Percentiles rank a stretch among this genome's conserved stretches.
These are phyloP conservation scores for Penicillium dipodomyicola DNA, from an alignment of 495 filamentous ascomycete genomes.

Conservation along the genomic window DNA sequence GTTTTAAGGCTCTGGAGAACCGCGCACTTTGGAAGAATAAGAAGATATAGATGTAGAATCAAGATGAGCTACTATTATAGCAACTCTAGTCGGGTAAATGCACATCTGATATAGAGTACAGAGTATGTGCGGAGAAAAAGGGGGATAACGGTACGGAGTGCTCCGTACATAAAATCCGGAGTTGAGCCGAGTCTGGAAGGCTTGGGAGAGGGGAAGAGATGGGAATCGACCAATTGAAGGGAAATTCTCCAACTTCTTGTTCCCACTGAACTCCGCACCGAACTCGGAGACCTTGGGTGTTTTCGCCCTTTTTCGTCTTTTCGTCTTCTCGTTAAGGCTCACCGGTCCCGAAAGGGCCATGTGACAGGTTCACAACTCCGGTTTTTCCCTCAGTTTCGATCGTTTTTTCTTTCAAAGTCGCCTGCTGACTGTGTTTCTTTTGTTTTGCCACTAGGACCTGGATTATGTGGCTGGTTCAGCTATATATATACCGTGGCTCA, in stretches of 20 bases:
- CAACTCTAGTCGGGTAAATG: too few species aligned
- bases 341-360: conserved; percentile 8
- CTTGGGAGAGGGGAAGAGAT: neutral
- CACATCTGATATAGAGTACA: neutral
- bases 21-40: conserved; percentile 2
- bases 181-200: conserved; percentile 1
- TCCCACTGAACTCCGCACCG: conserved; percentile 24
- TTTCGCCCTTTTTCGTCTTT: neutral
- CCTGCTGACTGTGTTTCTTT: neutral
- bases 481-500: conserved; percentile 11
- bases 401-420: neutral
- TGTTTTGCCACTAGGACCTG: neutral
- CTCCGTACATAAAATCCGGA: conserved; percentile 1
- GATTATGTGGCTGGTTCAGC: neutral
- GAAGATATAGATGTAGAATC: neutral
- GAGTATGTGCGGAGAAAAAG: neutral
- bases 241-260: neutral
- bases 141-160: neutral
- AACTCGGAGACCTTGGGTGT: conserved; percentile 16
- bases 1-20: conserved; percentile 3
- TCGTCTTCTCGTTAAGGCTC: neutral
- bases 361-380: conserved; percentile 17
- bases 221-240: neutral
- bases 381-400: conserved; percentile 15
- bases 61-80: too few species aligned